Evolutionary conservation across 805 yeast species (phyloP), one percentile per base, ranked within the genome.

Genomic region (Sungouiozyma intestinalis): DNA sequence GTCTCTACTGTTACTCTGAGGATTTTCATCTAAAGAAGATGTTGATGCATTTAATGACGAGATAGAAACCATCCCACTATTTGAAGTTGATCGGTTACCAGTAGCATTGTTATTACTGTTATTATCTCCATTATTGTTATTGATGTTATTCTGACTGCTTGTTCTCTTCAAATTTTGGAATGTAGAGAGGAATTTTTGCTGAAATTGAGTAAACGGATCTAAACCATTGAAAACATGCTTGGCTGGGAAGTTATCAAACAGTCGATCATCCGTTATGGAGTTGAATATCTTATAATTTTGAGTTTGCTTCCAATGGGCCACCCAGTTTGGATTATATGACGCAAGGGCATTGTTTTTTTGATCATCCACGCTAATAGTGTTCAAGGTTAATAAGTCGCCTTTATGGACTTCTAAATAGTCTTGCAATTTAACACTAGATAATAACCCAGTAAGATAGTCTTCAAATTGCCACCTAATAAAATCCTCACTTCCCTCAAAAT

Each of bases 401-500:
- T 64, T 64, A 38, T 65, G 66, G 40, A 51, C 55, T 3, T 54
- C 58, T 9, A 73, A 50, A 53, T 80, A 85, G 39, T 71, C 76
- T 49, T 73, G 73, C 51, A 79, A 83, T 59, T 94, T 82, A 17
- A 75, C 77, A 19, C 84, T 71, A 0, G 94, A 69, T 18, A 90
- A 58, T 48, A 92, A 59, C 9, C 94, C 85, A 45, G 82, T 72
- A 19, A 88, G 62, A 55, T 92, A 92, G 53, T 88, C 97, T 56
- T 92, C 98, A 61, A 90, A 88, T 53, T 79, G 86, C 63, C 78
- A 73, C 40, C 97, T 66, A 27, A 92, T 79, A 55, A 80, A 85
- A 61, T 92, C 98, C 53, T 92, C 97, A 50, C 85, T 79, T 3
- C 90, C 90, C 36, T 64, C 63, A 54, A 72, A 81, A 44, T 73